Conservation (phyloP, 352 stramenopile species). For the Phytophthora litchii region DNA sequence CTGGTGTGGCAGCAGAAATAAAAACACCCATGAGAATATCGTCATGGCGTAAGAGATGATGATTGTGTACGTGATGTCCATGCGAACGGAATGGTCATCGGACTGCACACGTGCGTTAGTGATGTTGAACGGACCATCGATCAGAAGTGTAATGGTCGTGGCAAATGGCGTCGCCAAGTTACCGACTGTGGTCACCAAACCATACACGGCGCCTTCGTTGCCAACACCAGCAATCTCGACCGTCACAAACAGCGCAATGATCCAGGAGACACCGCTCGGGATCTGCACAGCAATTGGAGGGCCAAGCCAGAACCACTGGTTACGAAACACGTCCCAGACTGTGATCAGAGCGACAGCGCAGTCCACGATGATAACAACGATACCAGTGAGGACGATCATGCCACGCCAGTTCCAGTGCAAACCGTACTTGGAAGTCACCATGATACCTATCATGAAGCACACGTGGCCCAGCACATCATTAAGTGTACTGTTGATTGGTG, state of each 20-base stretch:
- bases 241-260: conserved; percentile 40
- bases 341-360: conserved; percentile 37
- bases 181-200: conserved; percentile 39
- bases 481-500: conserved; percentile 38
- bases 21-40: conserved; percentile 30
- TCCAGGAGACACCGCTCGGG: conserved; percentile 36
- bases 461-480: conserved; percentile 30
- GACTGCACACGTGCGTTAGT: conserved; percentile 34
- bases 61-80: conserved; percentile 40
- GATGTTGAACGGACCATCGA: conserved; percentile 41
- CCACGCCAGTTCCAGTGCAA: conserved; percentile 47
- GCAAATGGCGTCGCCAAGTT: conserved; percentile 45
- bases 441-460: conserved; percentile 34
- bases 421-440: conserved; percentile 38
- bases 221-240: conserved; percentile 49
- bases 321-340: conserved; percentile 44
- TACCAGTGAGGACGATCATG: conserved; percentile 32
- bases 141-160: conserved; percentile 36
- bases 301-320: conserved; percentile 42
- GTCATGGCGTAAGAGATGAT: conserved; percentile 43
- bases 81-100: conserved; percentile 35
- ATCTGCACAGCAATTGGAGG: conserved; percentile 34
- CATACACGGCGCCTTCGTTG: conserved; percentile 47
- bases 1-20: conserved; percentile 37
- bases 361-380: conserved; percentile 34